phyloP scores from a whole-genome alignment of 2,329 filamentous ascomycete species.

The Alternaria sp. region DNA sequence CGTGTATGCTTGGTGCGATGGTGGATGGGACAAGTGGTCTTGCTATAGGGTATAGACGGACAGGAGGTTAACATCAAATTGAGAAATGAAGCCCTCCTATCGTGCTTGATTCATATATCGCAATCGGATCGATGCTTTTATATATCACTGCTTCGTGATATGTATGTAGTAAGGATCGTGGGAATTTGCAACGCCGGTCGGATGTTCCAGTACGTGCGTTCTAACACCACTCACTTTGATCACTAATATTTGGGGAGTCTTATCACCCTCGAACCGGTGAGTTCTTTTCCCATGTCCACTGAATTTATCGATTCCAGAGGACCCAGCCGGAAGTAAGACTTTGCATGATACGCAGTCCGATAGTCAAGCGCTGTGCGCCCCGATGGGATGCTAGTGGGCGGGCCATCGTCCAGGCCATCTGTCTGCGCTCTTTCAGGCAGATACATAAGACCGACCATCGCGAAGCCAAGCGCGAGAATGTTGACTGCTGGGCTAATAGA shows the following conservation, averaged over 20 bases:
- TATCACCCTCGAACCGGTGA: background rate
- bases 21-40: background rate
- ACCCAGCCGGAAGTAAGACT: background rate
- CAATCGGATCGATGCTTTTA: background rate
- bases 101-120: background rate
- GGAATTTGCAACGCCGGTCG: background rate
- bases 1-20: background rate
- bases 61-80: background rate
- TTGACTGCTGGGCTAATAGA: background rate
- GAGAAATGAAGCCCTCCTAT: background rate
- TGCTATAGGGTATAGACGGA: background rate
- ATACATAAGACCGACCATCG: background rate
- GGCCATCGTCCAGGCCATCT: background rate
- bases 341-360: background rate
- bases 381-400: background rate
- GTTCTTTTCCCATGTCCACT: background rate
- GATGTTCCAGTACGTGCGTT: background rate
- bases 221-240: background rate
- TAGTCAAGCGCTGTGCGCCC: background rate
- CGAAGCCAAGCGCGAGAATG: background rate
- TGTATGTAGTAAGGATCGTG: background rate
- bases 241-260: background rate
- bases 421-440: too few relatives aligned
- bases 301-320: background rate
- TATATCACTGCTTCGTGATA: background rate